A percentile compares a stretch with the other conserved stretches of the same genome.
These are phyloP conservation scores for Coelastrella sp. DNA, from an alignment of 139 green algal species.

Conservation along the genomic window DNA sequence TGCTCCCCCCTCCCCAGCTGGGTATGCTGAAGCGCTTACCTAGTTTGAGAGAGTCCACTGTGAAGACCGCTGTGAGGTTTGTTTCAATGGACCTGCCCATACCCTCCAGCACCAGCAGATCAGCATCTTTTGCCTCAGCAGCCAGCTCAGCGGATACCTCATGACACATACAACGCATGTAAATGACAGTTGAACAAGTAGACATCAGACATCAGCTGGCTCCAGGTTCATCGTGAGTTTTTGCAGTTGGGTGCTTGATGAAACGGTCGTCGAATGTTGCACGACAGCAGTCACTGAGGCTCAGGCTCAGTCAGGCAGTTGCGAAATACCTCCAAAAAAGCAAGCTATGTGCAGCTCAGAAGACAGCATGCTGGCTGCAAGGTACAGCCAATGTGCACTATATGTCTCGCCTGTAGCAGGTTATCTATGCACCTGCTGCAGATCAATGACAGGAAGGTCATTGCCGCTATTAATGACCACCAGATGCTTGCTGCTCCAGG, in stretches of 20 bases:
- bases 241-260: not conserved
- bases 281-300: too few species aligned
- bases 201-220: not conserved
- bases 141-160: slow-evolving; percentile 81
- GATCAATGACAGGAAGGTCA: slow-evolving; percentile 90
- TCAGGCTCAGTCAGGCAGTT: too few species aligned
- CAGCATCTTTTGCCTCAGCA: slow-evolving; percentile 65
- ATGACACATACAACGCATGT: not conserved
- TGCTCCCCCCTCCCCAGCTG: slow-evolving; percentile 49
- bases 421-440: slow-evolving; percentile 59
- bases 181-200: not conserved
- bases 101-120: slow-evolving; percentile 93
- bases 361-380: not conserved
- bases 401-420: not conserved
- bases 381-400: not conserved
- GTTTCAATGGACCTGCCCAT: slow-evolving; percentile 95
- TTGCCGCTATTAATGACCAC: slow-evolving; percentile 79
- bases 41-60: slow-evolving; percentile 70
- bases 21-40: slow-evolving; percentile 4
- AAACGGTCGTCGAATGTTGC: too few species aligned
- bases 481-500: slow-evolving; percentile 54
- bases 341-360: too few species aligned
- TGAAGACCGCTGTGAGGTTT: slow-evolving; percentile 85
- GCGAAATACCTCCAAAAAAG: too few species aligned
- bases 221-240: too few species aligned